phyloP scores from a whole-genome alignment of 371 early-diverging fungal genomes.

The Apophysomyces variabilis region DNA sequence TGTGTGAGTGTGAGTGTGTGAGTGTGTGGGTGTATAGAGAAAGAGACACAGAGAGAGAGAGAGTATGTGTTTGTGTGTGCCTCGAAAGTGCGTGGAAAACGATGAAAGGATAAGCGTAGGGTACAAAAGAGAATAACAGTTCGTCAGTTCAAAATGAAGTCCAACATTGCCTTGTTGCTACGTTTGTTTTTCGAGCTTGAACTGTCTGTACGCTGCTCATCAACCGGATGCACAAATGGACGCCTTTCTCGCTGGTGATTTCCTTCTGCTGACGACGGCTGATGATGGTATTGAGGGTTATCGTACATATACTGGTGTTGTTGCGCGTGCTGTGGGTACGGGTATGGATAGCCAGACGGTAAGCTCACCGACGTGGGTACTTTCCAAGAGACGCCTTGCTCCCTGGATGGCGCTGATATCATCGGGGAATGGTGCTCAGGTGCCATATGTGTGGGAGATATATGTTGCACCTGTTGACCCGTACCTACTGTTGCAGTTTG shows the following conservation, averaged over 20 bases:
- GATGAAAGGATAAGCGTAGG: not conserved
- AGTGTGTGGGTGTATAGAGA: no score
- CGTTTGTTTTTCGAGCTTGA: conserved; percentile 12
- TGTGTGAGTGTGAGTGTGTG: no score
- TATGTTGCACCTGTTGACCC: conserved; percentile 2
- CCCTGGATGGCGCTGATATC: not conserved
- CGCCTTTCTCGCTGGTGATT: not conserved
- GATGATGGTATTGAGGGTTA: not conserved
- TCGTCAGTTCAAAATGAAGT: conserved; percentile 37
- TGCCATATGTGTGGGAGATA: not conserved
- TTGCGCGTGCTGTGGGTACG: not conserved
- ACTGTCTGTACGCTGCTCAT: conserved; percentile 1
- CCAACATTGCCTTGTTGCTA: conserved; percentile 32
- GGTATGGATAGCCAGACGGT: conserved; percentile 11
- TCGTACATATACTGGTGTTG: conserved; percentile 6
- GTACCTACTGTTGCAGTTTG: not conserved
- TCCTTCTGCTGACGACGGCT: not conserved
- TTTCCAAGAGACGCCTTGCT: not conserved
- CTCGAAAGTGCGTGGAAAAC: no score
- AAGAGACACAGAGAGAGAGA: no score
- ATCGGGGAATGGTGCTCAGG: not conserved
- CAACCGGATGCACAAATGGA: not conserved
- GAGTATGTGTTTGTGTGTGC: no score
- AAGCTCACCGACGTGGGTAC: conserved; percentile 2
- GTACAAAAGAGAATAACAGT: not conserved